phyloP scores from a whole-genome alignment of 2,329 filamentous ascomycete genomes.

The Pochonia chlamydosporia region DNA sequence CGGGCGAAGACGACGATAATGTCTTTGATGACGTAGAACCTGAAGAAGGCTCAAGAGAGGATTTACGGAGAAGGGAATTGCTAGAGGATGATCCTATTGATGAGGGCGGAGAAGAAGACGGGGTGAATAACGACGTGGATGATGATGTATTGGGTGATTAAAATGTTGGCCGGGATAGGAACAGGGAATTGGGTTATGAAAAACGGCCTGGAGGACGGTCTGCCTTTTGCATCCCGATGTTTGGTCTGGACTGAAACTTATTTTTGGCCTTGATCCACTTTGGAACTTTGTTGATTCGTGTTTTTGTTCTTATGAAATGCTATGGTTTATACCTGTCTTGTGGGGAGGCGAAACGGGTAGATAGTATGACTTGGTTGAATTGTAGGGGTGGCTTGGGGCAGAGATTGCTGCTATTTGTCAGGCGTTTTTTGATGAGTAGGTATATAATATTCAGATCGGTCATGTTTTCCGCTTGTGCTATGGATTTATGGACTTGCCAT shows the following conservation, averaged over 20 bases:
- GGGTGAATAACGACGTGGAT: conserved; percentile 31
- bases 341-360: background rate
- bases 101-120: conserved; percentile 23
- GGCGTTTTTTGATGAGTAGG: conserved; percentile 2
- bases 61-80: conserved; percentile 49
- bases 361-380: conserved; percentile 3
- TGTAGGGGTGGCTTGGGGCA: background rate
- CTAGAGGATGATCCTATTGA: conserved; percentile 42
- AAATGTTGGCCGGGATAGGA: conserved; percentile 5
- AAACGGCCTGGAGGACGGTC: background rate
- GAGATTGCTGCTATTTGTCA: conserved; percentile 8
- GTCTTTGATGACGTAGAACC: conserved; percentile 44
- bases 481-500: conserved; percentile 3
- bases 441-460: background rate
- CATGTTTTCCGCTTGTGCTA: background rate
- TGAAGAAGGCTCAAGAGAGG: conserved; percentile 55
- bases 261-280: conserved; percentile 11
- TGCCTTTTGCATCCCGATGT: background rate
- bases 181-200: background rate
- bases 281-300: background rate
- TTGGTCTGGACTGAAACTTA: conserved; percentile 1
- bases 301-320: background rate
- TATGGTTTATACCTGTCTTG: background rate
- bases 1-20: conserved; percentile 34
- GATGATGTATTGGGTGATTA: conserved; percentile 42